A percentile compares a stretch with the other conserved stretches of the same genome.
phyloP scores from a whole-genome alignment of 495 filamentous ascomycete genomes.

The Corynascus novoguineensis region DNA sequence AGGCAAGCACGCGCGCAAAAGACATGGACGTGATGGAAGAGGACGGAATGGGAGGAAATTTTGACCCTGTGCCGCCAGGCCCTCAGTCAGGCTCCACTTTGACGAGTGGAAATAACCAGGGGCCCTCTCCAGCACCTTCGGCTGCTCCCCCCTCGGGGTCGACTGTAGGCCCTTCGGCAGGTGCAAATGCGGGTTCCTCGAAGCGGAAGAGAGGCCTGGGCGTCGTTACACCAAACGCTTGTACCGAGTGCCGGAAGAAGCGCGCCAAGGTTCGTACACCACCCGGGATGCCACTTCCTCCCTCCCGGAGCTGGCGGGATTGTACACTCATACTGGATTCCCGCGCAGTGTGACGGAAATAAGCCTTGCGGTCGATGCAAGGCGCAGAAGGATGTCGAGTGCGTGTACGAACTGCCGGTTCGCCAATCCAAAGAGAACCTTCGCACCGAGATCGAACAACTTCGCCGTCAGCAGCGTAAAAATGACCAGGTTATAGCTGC shows the following conservation, averaged over 20 bases:
- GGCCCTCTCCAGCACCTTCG: constrained; percentile 3
- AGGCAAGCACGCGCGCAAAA: not conserved
- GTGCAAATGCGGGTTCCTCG: constrained; percentile 17
- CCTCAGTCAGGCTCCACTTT: constrained; percentile 6
- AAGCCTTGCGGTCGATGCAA: constrained; percentile 48
- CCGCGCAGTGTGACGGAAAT: constrained; percentile 47
- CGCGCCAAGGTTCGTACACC: constrained; percentile 45
- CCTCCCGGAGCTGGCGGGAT: not conserved
- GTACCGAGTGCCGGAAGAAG: constrained; percentile 55
- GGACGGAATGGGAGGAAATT: constrained; percentile 7
- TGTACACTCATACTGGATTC: not conserved
- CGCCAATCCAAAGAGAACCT: constrained; percentile 52
- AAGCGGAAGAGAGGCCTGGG: constrained; percentile 47
- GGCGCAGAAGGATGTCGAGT: constrained; percentile 43
- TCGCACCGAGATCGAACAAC: constrained; percentile 46
- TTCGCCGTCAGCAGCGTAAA: constrained; percentile 42
- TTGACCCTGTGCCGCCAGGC: constrained; percentile 2
- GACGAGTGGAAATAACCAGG: constrained; percentile 9
- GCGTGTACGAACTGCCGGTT: constrained; percentile 49
- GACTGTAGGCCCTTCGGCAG: constrained; percentile 1
- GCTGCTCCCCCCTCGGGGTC: too few species aligned
- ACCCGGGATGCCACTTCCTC: not conserved
- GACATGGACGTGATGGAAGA: constrained; percentile 30
- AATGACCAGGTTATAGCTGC: constrained; percentile 45
- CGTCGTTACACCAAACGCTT: constrained; percentile 51